phyloP scores from a whole-genome alignment of 306 rosid genomes.

The Trifolium fragiferum region DNA sequence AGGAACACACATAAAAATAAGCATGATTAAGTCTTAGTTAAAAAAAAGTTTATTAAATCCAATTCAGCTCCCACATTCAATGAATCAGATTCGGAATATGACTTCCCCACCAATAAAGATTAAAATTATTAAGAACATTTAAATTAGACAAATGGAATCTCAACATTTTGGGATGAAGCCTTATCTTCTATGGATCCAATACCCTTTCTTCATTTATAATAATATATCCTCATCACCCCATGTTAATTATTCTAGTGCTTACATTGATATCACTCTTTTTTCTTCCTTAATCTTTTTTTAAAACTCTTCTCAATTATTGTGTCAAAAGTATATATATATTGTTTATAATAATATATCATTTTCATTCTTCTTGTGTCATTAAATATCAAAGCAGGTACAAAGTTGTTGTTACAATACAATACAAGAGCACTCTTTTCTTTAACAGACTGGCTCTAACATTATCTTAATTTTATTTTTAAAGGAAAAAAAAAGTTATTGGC shows the following conservation, averaged over 20 bases:
- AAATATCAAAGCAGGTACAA: constrained; percentile 40
- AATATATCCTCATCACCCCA: constrained; percentile 60
- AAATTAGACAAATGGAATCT: constrained; percentile 50
- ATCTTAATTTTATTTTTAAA: not conserved
- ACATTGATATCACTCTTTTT: constrained; percentile 18
- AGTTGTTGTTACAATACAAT: constrained; percentile 44
- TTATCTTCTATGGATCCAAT: constrained; percentile 76
- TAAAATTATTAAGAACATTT: not conserved
- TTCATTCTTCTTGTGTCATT: constrained; percentile 34
- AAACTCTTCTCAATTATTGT: constrained; percentile 52
- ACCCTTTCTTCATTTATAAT: constrained; percentile 51
- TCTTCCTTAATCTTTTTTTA: constrained; percentile 6
- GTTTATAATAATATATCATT: constrained; percentile 32
- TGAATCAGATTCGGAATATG: constrained; percentile 71
- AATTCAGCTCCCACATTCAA: constrained; percentile 61
- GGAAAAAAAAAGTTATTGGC: constrained; percentile 5
- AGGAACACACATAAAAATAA: constrained; percentile 30
- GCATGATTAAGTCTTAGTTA: constrained; percentile 34
- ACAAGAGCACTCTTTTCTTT: constrained; percentile 44
- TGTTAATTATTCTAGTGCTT: constrained; percentile 41
- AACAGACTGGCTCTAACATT: constrained; percentile 35
- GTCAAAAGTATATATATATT: constrained; percentile 40
- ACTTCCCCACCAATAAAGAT: constrained; percentile 42
- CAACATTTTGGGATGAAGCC: constrained; percentile 46
- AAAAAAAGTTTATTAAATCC: constrained; percentile 40